Conservation (phyloP, 495 filamentous ascomycete genomes). For the Neurospora intermedia region DNA sequence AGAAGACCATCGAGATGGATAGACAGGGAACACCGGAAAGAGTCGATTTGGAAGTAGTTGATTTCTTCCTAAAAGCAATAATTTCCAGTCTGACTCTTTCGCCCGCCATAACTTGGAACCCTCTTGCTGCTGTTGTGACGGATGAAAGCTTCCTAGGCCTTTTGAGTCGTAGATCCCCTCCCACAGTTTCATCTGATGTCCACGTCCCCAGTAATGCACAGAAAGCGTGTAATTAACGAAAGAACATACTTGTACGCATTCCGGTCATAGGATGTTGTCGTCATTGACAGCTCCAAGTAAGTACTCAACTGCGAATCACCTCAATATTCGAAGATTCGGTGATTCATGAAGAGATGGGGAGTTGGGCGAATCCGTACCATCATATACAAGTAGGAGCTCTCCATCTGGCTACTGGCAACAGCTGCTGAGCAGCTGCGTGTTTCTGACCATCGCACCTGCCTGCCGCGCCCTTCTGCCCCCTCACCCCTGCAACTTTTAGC, state of each 20-base stretch:
- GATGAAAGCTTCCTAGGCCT: background rate
- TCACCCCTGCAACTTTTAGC: background rate
- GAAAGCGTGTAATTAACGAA: background rate
- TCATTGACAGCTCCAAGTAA: background rate
- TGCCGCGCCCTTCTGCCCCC: background rate
- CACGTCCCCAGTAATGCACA: background rate
- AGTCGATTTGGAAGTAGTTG: background rate
- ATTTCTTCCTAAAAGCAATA: background rate
- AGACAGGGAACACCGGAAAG: background rate
- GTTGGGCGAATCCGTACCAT: background rate
- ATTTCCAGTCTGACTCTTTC: background rate
- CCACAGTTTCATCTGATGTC: background rate
- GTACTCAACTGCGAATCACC: background rate
- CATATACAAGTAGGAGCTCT: too few relatives aligned
- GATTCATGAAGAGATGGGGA: background rate
- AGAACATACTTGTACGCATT: background rate
- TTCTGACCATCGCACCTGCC: background rate
- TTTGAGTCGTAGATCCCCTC: background rate
- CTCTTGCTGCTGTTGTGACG: background rate
- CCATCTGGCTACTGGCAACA: background rate
- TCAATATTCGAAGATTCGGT: background rate
- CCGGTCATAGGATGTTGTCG: background rate
- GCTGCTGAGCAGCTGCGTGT: background rate
- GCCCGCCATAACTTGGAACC: background rate
- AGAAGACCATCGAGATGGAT: background rate